phyloP scores from a whole-genome alignment of 1,139 yeast genomes.

The Debaryomyces singareniensis region DNA sequence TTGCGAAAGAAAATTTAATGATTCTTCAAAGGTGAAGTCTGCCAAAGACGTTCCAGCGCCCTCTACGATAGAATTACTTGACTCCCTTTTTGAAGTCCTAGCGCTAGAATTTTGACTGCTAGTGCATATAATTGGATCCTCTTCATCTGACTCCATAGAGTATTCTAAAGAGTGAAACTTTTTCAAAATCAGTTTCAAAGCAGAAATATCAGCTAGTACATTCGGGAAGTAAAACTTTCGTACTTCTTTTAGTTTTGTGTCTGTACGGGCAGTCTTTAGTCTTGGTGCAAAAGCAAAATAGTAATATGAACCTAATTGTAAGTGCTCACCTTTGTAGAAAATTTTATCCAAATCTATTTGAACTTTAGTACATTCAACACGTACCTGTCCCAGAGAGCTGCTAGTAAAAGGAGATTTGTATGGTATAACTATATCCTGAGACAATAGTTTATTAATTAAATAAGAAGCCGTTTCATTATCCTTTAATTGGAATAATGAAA shows the following conservation, averaged over 20 bases:
- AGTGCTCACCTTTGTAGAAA: not conserved
- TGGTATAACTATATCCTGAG: not conserved
- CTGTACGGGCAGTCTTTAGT: not conserved
- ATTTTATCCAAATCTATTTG: not conserved
- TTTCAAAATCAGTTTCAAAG: not conserved
- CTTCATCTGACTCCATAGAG: constrained; percentile 1
- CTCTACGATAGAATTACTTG: not conserved
- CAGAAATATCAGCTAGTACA: not conserved
- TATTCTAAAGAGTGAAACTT: not conserved
- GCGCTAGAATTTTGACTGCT: constrained; percentile 1
- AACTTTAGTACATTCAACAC: too few species aligned
- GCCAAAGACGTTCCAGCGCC: constrained; percentile 3
- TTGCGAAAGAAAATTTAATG: constrained; percentile 10
- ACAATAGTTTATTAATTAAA: constrained; percentile 6
- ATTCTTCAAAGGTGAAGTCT: constrained; percentile 12
- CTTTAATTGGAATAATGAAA: constrained; percentile 5
- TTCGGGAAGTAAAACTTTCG: constrained; percentile 1
- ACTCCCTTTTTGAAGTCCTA: not conserved
- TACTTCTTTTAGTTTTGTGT: not conserved
- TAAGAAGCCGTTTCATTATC: constrained; percentile 4
- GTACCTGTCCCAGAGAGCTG: not conserved
- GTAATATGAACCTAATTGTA: not conserved
- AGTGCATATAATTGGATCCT: constrained; percentile 4
- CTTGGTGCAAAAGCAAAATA: not conserved
- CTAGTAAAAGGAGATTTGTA: not conserved